These are phyloP conservation scores for Sistotremastrum suecicum DNA, from an alignment of 768 basidiomycete species.

Conservation along the genomic window DNA sequence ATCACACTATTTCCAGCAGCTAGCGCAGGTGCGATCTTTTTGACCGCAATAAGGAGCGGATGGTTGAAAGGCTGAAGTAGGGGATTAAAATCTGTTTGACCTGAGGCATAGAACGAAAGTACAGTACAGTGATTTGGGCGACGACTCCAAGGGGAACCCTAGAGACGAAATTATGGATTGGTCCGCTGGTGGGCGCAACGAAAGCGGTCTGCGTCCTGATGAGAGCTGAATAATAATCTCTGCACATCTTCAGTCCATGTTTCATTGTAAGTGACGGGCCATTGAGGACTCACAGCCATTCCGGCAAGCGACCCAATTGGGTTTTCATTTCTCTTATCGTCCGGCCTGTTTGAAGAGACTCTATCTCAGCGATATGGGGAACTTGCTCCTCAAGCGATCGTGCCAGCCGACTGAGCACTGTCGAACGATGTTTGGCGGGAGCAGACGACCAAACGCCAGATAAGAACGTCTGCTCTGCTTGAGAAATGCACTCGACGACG, in stretches of 20 bases:
- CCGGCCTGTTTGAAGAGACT: slow-evolving; percentile 67
- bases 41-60: slow-evolving; percentile 75
- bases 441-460: slow-evolving; percentile 64
- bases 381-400: slow-evolving; percentile 42
- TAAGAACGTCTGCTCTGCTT: slow-evolving; percentile 44
- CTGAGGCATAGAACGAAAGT: background rate
- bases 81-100: background rate
- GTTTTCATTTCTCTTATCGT: slow-evolving; percentile 75
- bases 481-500: slow-evolving; percentile 35
- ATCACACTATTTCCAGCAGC: slow-evolving; percentile 78
- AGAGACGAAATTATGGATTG: slow-evolving; percentile 63
- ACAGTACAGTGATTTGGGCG: slow-evolving; percentile 66
- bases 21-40: slow-evolving; percentile 77
- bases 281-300: slow-evolving; percentile 60
- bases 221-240: slow-evolving; percentile 66
- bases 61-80: slow-evolving; percentile 68
- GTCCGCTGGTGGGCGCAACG: slow-evolving; percentile 69
- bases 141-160: slow-evolving; percentile 80
- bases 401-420: slow-evolving; percentile 51
- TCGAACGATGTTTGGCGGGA: slow-evolving; percentile 43
- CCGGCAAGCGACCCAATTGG: slow-evolving; percentile 64
- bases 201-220: slow-evolving; percentile 55
- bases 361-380: slow-evolving; percentile 45
- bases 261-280: background rate
- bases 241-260: slow-evolving; percentile 14